Evolutionary conservation across 208 protist species (phyloP), one percentile per base, ranked within the genome.

Genomic region (Crithidia sp.): DNA sequence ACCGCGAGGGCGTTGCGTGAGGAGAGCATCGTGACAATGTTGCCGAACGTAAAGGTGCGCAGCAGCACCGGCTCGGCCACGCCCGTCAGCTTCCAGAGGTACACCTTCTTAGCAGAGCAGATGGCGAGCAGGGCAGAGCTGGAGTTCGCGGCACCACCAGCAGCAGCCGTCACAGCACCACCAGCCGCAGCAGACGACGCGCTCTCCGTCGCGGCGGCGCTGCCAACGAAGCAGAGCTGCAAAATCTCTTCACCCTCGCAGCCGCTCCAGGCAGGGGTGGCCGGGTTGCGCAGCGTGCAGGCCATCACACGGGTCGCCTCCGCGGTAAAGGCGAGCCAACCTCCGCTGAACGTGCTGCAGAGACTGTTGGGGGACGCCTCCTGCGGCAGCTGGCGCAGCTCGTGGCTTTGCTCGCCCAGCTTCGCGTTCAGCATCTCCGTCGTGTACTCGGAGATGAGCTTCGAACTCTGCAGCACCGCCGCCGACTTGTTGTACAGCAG

Each of bases 261-360:
- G 10, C 79, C 85, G n/a, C 65, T 60, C 90, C 89, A 96, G 13
- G 88, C 82, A 12, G 92, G 92, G 10, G 92, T 95, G 39, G 72
- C 85, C 45, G 83, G 81, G 84, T 96, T 92, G 56, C 83, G 88
- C 80, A 90, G 59, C 44, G 92, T 96, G 76, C 92, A 94, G 17
- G 87, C 92, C 45, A 89, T 85, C 10, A 92, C 86, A 56, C 79
- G 74, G 16, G 77, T 90, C 28, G 83, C 68, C 44, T 88, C 86
- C 60, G 81, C 82, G n/a, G 86, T 92, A 74, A 96, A 96, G 80
- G 92, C 88, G 74, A 96, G 91, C 88, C 88, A 94, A 50, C 87
- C 89, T 39, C 82, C 82, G 14, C 70, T 89, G 65, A 84, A 86
- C 39, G 87, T 86, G 12, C 80, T 67, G 74, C 88, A 94, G 57